Evolutionary conservation across 192 early-diverging fungal genomes (phyloP).

Genomic region (Gorgonomyces haynaldii): DNA sequence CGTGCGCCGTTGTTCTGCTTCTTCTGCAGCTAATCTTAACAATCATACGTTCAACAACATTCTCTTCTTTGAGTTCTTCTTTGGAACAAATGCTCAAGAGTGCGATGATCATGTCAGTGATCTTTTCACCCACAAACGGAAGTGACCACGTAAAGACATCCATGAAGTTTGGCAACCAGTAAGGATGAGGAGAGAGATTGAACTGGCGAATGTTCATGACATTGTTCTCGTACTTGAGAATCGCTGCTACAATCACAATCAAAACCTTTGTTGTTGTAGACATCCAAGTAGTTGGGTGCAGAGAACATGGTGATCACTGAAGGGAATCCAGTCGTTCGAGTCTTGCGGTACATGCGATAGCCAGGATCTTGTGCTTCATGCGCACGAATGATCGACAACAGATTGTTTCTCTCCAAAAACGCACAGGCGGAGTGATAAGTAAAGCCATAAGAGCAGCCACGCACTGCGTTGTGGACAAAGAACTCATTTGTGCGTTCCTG

Average conservation of each 20-base stretch:
- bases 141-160: conserved; percentile 97
- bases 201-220: conserved; percentile 98
- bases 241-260: conserved; percentile 53
- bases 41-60: conserved; percentile 17
- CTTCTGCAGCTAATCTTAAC: conserved; percentile 31
- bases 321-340: conserved; percentile 83
- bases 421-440: conserved; percentile 85
- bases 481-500: conserved; percentile 80
- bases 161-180: conserved; percentile 99
- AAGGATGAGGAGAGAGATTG: conserved; percentile 91
- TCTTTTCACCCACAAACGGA: conserved; percentile 97
- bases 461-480: conserved; percentile 85
- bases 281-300: conserved; percentile 94
- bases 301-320: conserved; percentile 97
- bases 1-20: conserved; percentile 46
- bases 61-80: conserved; percentile 72
- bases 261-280: conserved; percentile 89
- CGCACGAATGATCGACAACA: conserved; percentile 90
- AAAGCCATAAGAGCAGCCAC: conserved; percentile 94
- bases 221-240: conserved; percentile 97
- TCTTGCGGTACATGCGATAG: conserved; percentile 92
- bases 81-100: conserved; percentile 93
- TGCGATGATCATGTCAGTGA: conserved; percentile 92
- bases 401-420: conserved; percentile 87
- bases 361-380: conserved; percentile 97